Percentiles rank a stretch among this genome's conserved stretches.
Conservation (phyloP, 2,329 filamentous ascomycete species). For the Chrysosporium queenslandicum region DNA sequence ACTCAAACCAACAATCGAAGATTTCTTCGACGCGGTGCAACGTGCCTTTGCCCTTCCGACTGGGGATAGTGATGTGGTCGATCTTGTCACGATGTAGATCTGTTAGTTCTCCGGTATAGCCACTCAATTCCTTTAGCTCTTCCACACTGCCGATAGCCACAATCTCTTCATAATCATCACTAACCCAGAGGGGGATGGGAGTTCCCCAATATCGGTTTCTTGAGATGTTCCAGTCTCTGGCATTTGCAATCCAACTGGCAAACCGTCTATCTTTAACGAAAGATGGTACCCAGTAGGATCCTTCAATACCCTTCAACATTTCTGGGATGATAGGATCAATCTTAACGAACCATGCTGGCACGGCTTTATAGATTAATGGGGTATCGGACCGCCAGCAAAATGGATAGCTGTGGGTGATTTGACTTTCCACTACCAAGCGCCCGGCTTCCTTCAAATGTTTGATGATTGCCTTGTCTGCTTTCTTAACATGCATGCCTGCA, state of each 20-base stretch:
- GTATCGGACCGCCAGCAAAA: conserved; percentile 95
- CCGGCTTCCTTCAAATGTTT: conserved; percentile 71
- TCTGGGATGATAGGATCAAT: conserved; percentile 72
- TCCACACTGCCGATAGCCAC: conserved; percentile 77
- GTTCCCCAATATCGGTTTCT: conserved; percentile 94
- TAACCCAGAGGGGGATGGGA: conserved; percentile 83
- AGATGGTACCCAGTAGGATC: conserved; percentile 81
- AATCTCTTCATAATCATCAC: conserved; percentile 75
- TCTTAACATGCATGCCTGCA: conserved; percentile 78
- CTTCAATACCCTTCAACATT: conserved; percentile 83
- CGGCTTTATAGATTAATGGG: conserved; percentile 81
- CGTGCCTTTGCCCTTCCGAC: conserved; percentile 74
- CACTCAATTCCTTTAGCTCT: conserved; percentile 75
- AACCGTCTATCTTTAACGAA: conserved; percentile 90
- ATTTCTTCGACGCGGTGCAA: conserved; percentile 75
- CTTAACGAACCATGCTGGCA: conserved; percentile 91
- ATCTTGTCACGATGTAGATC: conserved; percentile 90
- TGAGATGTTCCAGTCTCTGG: conserved; percentile 91
- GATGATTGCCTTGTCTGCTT: conserved; percentile 85
- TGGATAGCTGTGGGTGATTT: conserved; percentile 83
- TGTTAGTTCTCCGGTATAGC: conserved; percentile 69
- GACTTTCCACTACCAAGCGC: conserved; percentile 71
- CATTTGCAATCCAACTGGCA: conserved; percentile 80
- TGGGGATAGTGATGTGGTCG: conserved; percentile 88
- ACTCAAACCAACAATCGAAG: conserved; percentile 97